Evolutionary conservation across 1,139 yeast species (phyloP).

Genomic region (Saccharomyces hybrid): DNA sequence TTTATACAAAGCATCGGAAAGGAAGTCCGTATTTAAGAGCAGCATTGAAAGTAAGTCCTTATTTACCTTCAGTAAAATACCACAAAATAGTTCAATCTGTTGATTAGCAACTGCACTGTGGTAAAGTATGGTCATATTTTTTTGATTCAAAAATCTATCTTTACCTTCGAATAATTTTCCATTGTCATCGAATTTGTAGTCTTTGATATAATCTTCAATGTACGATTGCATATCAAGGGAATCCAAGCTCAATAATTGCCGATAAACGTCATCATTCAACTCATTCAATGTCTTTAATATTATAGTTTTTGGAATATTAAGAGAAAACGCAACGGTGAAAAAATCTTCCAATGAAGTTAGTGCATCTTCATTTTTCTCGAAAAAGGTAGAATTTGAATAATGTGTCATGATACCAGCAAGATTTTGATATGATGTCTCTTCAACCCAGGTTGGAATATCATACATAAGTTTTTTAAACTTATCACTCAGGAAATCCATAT

Average conservation of each 20-base stretch:
- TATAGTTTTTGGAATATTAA: slow-evolving; percentile 14
- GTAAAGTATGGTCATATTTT: background rate
- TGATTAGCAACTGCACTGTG: background rate
- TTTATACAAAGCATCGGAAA: background rate
- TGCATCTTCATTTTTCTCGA: slow-evolving; percentile 17
- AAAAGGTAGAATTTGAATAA: slow-evolving; percentile 27
- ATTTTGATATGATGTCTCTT: slow-evolving; percentile 23
- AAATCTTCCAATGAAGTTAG: slow-evolving; percentile 29
- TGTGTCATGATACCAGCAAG: slow-evolving; percentile 27
- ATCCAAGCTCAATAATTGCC: slow-evolving; percentile 13
- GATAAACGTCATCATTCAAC: slow-evolving; percentile 14
- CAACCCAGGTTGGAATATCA: slow-evolving; percentile 31
- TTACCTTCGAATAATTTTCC: slow-evolving; percentile 19
- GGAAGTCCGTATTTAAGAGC: background rate
- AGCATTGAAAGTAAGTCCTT: background rate
- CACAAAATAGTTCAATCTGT: background rate
- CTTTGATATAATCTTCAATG: slow-evolving; percentile 28
- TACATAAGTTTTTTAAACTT: slow-evolving; percentile 30
- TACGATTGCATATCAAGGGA: slow-evolving; percentile 29
- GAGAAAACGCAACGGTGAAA: slow-evolving; percentile 19
- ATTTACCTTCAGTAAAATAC: background rate
- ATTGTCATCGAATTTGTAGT: slow-evolving; percentile 24
- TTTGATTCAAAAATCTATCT: background rate
- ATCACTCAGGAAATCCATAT: slow-evolving; percentile 13
- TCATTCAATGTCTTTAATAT: slow-evolving; percentile 19